Evolutionary conservation across 805 yeast species (phyloP), one percentile per base, ranked within the genome.

Genomic region (Saturnispora gosingensis): DNA sequence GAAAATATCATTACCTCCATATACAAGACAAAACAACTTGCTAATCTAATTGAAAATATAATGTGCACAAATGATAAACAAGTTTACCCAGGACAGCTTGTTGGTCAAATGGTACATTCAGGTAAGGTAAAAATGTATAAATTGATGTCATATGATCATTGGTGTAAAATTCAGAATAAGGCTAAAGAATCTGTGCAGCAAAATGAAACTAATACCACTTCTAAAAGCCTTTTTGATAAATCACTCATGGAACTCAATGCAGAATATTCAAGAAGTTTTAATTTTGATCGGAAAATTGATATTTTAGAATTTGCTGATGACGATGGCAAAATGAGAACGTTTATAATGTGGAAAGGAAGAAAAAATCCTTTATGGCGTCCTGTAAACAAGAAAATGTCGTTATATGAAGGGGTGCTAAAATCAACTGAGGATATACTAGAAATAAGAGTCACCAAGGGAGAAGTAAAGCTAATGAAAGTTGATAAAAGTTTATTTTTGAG

Each of bases 121-220:
- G 95, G 95, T 0, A 81, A 88, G 56, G 72, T 75, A 53, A 84
- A 86, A 60, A 85, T 80, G 57, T 86, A 78, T 64, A 71, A 95
- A 40, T 81, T 56, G 27, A 45, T 51, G 16, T 46, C 55, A 5
- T 54, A 49, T 27, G 43, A 54, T 8, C 43, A 52, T 22, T 50
- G 53, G 22, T 49, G 54, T 18, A 45, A 20, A 42, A 25, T 27
- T 10, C 45, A 51, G n/a, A 43, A 51, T 43, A 16, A 22, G 16
- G 9, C 7, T 6, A 16, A 20, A 2, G 13, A 49, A 43, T 35
- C 15, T 25, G 18, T 4, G 6, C 16, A 34, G 6, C 25, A 49
- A 35, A 43, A n/a, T 30, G 47, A 35, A 18, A 18, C 24, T 18
- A 38, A 25, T 13, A 45, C 28, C 5, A 6, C 18, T 3, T 4